These are phyloP conservation scores for Porcisia hertigi DNA, from an alignment of 208 protist species.

Conservation along the genomic window DNA sequence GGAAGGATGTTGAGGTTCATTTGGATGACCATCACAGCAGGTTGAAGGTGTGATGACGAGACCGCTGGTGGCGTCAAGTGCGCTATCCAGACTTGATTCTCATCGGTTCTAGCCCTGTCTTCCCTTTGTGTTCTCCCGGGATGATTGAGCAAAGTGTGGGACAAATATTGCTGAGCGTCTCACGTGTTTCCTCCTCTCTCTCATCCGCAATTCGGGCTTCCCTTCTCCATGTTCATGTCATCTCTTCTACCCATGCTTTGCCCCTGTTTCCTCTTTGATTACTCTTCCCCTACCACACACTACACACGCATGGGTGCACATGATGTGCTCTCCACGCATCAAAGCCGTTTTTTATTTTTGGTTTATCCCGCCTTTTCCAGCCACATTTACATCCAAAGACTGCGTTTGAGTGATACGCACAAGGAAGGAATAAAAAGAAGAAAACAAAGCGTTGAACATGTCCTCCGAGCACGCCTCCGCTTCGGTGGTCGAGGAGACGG, in stretches of 20 bases:
- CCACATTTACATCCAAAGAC: no score
- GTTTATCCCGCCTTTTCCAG: background rate
- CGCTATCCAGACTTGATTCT: background rate
- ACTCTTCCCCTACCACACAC: background rate
- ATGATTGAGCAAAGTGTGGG: background rate
- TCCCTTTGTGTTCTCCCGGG: background rate
- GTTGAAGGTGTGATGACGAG: background rate
- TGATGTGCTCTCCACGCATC: background rate
- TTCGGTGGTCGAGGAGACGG: conserved; percentile 35
- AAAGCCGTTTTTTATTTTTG: background rate
- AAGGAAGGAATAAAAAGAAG: conserved; percentile 1
- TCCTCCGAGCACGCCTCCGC: conserved; percentile 33
- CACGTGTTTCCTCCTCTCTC: background rate
- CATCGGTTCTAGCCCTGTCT: background rate
- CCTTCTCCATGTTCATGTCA: background rate
- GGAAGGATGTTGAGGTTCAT: background rate
- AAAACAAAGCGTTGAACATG: conserved; percentile 20
- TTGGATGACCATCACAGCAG: background rate
- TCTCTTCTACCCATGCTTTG: background rate
- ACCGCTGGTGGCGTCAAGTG: background rate
- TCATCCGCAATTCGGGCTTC: no score
- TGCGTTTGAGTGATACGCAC: background rate
- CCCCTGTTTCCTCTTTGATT: background rate
- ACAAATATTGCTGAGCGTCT: background rate
- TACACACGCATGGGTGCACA: conserved; percentile 3